A percentile compares a stretch with the other conserved stretches of the same genome.
Conservation (phyloP, 2,329 filamentous ascomycete genomes). For the Pseudogymnoascus sp. region DNA sequence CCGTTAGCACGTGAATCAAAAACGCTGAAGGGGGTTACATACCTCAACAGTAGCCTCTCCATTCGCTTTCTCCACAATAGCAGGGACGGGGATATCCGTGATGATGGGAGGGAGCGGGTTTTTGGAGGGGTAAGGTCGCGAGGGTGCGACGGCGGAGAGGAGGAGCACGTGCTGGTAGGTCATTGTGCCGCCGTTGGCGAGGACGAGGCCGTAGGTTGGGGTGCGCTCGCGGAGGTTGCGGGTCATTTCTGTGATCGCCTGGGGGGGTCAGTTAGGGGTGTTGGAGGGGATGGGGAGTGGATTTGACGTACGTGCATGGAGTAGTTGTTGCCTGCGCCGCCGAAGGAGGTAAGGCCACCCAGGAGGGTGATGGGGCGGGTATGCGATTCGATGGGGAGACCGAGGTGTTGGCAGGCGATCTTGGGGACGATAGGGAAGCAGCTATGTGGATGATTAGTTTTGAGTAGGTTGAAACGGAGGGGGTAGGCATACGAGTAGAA, state of each 20-base stretch:
- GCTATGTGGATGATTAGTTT: slow-evolving; percentile 28
- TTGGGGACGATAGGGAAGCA: slow-evolving; percentile 67
- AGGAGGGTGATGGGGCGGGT: slow-evolving; percentile 52
- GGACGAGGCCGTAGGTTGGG: slow-evolving; percentile 42
- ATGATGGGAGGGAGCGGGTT: slow-evolving; percentile 40
- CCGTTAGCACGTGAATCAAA: background rate
- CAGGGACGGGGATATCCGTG: slow-evolving; percentile 34
- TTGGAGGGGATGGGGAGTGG: background rate
- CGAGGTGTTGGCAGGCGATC: slow-evolving; percentile 53
- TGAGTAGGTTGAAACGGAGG: background rate
- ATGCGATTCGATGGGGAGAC: slow-evolving; percentile 39
- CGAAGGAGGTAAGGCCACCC: slow-evolving; percentile 61
- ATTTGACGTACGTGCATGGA: slow-evolving; percentile 51
- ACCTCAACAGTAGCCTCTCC: slow-evolving; percentile 49
- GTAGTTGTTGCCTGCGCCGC: slow-evolving; percentile 65
- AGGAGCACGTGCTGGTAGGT: slow-evolving; percentile 58
- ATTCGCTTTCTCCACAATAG: slow-evolving; percentile 36
- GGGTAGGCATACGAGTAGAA: slow-evolving; percentile 50
- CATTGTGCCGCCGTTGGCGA: slow-evolving; percentile 60
- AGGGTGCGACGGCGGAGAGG: slow-evolving; percentile 41
- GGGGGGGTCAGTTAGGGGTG: background rate
- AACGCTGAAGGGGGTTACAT: slow-evolving; percentile 16
- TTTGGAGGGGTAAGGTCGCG: slow-evolving; percentile 39
- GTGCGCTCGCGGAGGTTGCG: slow-evolving; percentile 43
- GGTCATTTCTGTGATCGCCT: slow-evolving; percentile 48